Conservation (phyloP, 768 basidiomycete species). For the Tulasnella sp. region DNA sequence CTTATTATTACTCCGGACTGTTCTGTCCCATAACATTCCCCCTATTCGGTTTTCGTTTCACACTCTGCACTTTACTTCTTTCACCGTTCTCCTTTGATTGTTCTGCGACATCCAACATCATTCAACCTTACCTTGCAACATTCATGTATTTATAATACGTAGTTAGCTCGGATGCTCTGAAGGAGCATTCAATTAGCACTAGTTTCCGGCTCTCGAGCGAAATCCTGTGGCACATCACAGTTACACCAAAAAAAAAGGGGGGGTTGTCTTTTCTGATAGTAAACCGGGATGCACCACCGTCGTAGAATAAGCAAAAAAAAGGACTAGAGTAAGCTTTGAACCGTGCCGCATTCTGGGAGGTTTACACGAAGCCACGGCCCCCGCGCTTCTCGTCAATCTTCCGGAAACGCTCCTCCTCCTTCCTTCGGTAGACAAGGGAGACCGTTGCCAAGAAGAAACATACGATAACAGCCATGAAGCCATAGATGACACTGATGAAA, state of each 20-base stretch:
- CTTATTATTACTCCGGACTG: not conserved
- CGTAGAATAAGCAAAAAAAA: not conserved
- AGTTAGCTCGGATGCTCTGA: not conserved
- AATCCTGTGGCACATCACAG: not conserved
- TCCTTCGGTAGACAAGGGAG: constrained; percentile 79
- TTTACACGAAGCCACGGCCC: constrained; percentile 73
- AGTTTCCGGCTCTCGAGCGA: not conserved
- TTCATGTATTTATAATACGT: not conserved
- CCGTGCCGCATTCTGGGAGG: not conserved
- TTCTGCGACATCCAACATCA: not conserved
- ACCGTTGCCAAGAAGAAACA: constrained; percentile 66
- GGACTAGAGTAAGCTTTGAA: not conserved
- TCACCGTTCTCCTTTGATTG: not conserved
- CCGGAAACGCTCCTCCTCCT: constrained; percentile 74
- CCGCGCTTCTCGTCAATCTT: constrained; percentile 85
- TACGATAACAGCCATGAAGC: constrained; percentile 70
- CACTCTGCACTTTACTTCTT: not conserved
- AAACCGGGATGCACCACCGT: not conserved
- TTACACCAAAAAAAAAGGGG: not conserved
- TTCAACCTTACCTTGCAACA: not conserved
- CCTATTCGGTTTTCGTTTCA: not conserved
- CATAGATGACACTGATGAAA: constrained; percentile 40
- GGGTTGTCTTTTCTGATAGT: not conserved
- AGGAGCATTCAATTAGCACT: not conserved
- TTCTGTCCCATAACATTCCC: not conserved